Evolutionary conservation across 495 filamentous ascomycete species (phyloP), one percentile per base, ranked within the genome.

Genomic region (Astrocystis sublimbata): DNA sequence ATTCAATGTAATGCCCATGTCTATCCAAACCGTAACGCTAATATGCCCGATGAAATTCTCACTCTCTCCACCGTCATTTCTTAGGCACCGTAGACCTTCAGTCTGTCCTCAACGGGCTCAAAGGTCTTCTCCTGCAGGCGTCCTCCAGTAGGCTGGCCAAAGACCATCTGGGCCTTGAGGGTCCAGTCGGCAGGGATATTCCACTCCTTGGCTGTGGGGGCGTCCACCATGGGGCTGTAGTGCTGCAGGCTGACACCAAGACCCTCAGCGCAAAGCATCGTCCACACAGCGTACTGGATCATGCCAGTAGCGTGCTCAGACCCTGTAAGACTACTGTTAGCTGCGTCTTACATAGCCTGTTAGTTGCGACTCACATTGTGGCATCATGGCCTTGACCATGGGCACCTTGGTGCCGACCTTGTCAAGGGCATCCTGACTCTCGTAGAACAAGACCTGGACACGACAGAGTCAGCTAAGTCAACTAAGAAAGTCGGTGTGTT

Each of bases 211-310:
- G 65, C 49, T 1, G 77, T 76, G 60, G 72, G 72, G 23, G 64
- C 71, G 65, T 82, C 79, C 13, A 85, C 70, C 28, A 83, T 59
- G 0, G 82, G 69, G 70, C 81, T 83, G 71, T 85, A 85, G 62
- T 85, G 84, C 67, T 87, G 84, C 30, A 87, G 70, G 60, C 79
- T 86, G 55, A 71, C 76, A 12, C 83, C 84, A n/a, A 86, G 68
- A n/a, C 84, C 84, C 68, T 85, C 82, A 19, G 72, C 69, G 61
- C 82, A 77, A 6, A 87, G 71, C 0, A 78, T 76, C 1, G 79
- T 81, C 84, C 83, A 87, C 9, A 81, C 62, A 13, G 73, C 68
- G 71, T 73, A 81, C 64, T 85, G 82, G 65, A 81, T 75, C 81
- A 86, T 86, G 58, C 75, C 84, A 50, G 71, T 76, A 28, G 80